A percentile compares a stretch with the other conserved stretches of the same genome.
These are phyloP conservation scores for Dacryopinax primogenitus DNA, from an alignment of 768 basidiomycete genomes.

Conservation along the genomic window DNA sequence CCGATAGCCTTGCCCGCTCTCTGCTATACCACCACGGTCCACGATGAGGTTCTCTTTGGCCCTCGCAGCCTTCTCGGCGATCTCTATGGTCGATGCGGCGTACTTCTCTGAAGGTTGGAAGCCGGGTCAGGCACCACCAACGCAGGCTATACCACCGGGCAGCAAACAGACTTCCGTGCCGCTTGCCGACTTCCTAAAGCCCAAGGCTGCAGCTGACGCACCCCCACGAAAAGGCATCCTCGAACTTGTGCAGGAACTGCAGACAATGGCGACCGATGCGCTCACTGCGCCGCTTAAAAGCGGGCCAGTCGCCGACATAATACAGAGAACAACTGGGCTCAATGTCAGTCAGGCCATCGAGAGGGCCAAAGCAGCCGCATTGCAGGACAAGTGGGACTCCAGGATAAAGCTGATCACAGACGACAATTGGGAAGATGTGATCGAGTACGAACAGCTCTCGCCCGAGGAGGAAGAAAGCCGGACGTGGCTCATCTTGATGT, in stretches of 20 bases:
- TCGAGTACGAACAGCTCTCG: constrained; percentile 55
- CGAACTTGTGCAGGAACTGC: constrained; percentile 14
- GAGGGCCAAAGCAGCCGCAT: constrained; percentile 24
- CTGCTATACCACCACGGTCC: constrained; percentile 19
- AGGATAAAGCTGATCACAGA: constrained; percentile 73
- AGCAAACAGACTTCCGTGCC: constrained; percentile 14
- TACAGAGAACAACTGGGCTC: constrained; percentile 44
- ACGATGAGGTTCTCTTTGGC: constrained; percentile 42
- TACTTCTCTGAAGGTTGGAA: constrained; percentile 75
- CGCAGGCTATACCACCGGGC: constrained; percentile 17
- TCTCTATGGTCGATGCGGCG: constrained; percentile 32
- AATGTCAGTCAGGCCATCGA: constrained; percentile 51
- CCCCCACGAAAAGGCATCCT: constrained; percentile 20
- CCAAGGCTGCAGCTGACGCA: background rate
- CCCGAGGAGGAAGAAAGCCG: constrained; percentile 44
- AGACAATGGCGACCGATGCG: constrained; percentile 18
- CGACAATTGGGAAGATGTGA: constrained; percentile 57
- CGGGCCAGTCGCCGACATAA: constrained; percentile 42
- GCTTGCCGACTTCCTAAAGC: background rate
- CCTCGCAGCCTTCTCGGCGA: constrained; percentile 27
- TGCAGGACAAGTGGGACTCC: constrained; percentile 45
- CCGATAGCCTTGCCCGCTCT: background rate
- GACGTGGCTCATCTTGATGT: constrained; percentile 73
- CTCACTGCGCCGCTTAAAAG: constrained; percentile 33
- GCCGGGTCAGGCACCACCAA: constrained; percentile 48